These are phyloP conservation scores for Fusarium torulosum DNA, from an alignment of 2,329 filamentous ascomycete species.

Conservation along the genomic window DNA sequence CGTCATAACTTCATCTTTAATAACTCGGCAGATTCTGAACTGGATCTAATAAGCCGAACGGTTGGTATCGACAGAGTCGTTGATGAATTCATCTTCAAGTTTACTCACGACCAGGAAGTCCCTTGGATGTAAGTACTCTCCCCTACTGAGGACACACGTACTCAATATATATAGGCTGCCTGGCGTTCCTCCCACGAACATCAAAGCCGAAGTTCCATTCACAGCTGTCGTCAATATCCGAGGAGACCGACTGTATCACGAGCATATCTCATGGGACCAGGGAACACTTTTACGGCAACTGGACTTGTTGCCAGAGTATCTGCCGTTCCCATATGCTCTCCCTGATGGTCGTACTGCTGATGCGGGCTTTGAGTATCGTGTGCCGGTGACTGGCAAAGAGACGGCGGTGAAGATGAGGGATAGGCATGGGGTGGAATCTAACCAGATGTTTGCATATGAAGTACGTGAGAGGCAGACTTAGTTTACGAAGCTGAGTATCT, in stretches of 20 bases:
- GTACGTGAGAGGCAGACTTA: conserved; percentile 1
- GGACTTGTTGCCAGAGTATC: conserved; percentile 68
- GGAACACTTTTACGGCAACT: conserved; percentile 70
- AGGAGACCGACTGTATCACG: conserved; percentile 73
- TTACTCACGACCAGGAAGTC: conserved; percentile 71
- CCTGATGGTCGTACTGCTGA: conserved; percentile 51
- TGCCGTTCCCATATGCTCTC: conserved; percentile 70
- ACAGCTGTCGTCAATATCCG: conserved; percentile 73
- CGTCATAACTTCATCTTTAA: conserved; percentile 79
- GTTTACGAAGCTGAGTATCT: not conserved
- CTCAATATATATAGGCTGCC: conserved; percentile 55
- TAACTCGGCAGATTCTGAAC: conserved; percentile 74
- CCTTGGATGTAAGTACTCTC: conserved; percentile 73
- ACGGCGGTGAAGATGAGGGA: conserved; percentile 51
- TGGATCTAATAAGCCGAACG: conserved; percentile 78
- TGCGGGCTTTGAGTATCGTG: conserved; percentile 48
- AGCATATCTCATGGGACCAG: conserved; percentile 78
- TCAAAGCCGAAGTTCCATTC: conserved; percentile 68
- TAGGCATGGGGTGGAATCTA: conserved; percentile 48
- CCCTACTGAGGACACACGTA: rapidly evolving
- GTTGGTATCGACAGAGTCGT: conserved; percentile 78
- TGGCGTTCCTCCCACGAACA: conserved; percentile 67
- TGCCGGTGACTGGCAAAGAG: conserved; percentile 52
- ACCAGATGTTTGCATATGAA: conserved; percentile 47
- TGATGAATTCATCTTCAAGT: conserved; percentile 76